phyloP scores from a whole-genome alignment of 345 rosid genomes.

The Populus euphratica region DNA sequence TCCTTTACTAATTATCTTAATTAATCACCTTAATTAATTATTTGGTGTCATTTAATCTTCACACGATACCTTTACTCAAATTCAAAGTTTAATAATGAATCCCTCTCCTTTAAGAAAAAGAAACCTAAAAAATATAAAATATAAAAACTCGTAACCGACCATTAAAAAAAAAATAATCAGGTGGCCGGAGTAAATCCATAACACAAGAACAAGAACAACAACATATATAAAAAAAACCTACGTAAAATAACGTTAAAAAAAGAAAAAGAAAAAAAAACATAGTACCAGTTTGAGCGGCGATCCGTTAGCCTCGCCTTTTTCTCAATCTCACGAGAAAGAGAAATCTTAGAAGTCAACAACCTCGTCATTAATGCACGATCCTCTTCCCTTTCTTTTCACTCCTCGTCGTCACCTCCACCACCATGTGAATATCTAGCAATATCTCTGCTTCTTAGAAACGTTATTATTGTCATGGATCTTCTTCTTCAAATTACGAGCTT shows the following conservation, averaged over 20 bases:
- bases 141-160: not conserved
- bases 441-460: not conserved
- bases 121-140: not conserved
- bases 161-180: too few species aligned
- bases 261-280: not conserved
- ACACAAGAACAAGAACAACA: too few species aligned
- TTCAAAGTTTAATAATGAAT: too few species aligned
- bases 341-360: conserved; percentile 31
- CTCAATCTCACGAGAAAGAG: conserved; percentile 38
- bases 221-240: too few species aligned
- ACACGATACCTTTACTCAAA: too few species aligned
- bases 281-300: conserved; percentile 47
- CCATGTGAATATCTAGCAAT: conserved; percentile 4
- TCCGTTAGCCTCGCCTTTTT: conserved; percentile 53
- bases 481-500: not conserved
- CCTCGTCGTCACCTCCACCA: not conserved
- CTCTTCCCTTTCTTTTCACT: conserved; percentile 22
- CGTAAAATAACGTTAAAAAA: not conserved
- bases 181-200: too few species aligned
- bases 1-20: too few species aligned
- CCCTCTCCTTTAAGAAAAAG: too few species aligned
- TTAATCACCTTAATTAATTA: too few species aligned
- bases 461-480: not conserved
- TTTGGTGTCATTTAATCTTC: too few species aligned
- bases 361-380: conserved; percentile 1